Evolutionary conservation across 2,329 filamentous ascomycete species (phyloP).

Genomic region (Magnaporthales sp.): DNA sequence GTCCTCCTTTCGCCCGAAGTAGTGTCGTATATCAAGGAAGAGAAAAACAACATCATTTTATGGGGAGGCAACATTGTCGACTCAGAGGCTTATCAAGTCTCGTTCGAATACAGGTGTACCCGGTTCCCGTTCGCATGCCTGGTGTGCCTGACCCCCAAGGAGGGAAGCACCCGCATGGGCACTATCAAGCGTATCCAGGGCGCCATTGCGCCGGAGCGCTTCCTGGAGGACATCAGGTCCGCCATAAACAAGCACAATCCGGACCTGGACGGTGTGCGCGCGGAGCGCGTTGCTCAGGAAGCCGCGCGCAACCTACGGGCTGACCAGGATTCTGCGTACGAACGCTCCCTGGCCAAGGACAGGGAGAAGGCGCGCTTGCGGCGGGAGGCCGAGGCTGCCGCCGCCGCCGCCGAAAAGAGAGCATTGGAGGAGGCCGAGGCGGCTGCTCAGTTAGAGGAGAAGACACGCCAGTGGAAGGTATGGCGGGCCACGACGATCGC

Average conservation of each 20-base stretch:
- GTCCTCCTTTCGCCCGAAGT: constrained; percentile 74
- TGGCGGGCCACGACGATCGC: constrained; percentile 67
- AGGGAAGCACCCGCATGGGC: constrained; percentile 83
- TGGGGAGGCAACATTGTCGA: constrained; percentile 94
- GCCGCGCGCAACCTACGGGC: constrained; percentile 72
- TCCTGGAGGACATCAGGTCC: constrained; percentile 64
- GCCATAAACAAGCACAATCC: constrained; percentile 70
- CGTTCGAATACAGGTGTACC: constrained; percentile 77
- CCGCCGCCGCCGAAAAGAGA: constrained; percentile 56
- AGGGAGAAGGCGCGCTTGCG: constrained; percentile 71
- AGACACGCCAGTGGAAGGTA: constrained; percentile 59
- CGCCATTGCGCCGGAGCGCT: constrained; percentile 58
- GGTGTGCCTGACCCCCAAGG: constrained; percentile 78
- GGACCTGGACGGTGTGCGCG: constrained; percentile 65
- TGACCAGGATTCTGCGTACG: constrained; percentile 89
- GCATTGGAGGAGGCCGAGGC: constrained; percentile 54
- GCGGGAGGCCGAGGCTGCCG: constrained; percentile 64
- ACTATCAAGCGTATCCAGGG: constrained; percentile 74
- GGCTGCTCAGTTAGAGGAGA: constrained; percentile 37
- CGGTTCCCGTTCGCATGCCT: constrained; percentile 88
- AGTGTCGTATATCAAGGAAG: constrained; percentile 62
- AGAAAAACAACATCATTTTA: constrained; percentile 70
- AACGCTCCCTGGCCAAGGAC: constrained; percentile 81
- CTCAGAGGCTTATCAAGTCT: constrained; percentile 88
- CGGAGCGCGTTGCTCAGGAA: constrained; percentile 70